These are phyloP conservation scores for Schizophyllum amplum DNA, from an alignment of 1,284 basidiomycete species.

Conservation along the genomic window DNA sequence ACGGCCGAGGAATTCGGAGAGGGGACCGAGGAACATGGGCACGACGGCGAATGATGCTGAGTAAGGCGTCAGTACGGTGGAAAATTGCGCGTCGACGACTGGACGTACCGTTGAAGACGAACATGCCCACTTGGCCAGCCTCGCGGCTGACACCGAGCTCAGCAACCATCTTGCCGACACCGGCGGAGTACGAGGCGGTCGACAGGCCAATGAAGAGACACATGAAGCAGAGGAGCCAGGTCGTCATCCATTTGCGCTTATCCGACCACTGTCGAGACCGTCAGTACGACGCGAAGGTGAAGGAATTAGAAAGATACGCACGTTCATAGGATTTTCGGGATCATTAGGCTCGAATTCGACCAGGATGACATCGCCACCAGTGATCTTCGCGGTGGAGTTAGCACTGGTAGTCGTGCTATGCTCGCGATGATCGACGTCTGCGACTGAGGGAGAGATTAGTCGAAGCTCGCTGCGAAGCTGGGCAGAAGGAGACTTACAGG, in stretches of 20 bases:
- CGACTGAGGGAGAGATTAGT: not conserved
- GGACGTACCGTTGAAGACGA: not conserved
- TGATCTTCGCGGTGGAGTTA: not conserved
- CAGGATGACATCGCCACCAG: not conserved
- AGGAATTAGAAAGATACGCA: not conserved
- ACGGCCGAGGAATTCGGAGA: conserved; percentile 1
- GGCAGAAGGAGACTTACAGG: not conserved
- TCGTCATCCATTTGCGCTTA: not conserved
- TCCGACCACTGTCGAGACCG: not conserved
- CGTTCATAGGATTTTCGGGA: not conserved
- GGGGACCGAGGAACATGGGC: conserved; percentile 2
- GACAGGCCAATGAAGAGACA: not conserved
- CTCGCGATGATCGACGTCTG: not conserved
- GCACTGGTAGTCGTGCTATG: not conserved
- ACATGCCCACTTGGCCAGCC: not conserved
- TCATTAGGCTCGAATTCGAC: not conserved
- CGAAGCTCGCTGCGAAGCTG: not conserved
- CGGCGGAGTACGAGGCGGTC: not conserved
- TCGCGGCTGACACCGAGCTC: not conserved
- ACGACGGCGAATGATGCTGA: not conserved
- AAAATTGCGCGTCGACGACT: not conserved
- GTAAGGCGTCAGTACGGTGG: not conserved
- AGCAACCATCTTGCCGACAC: not conserved
- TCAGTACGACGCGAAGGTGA: not conserved
- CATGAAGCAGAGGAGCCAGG: not conserved